phyloP scores from a whole-genome alignment of 768 basidiomycete genomes.

The Psilocybe sp. region DNA sequence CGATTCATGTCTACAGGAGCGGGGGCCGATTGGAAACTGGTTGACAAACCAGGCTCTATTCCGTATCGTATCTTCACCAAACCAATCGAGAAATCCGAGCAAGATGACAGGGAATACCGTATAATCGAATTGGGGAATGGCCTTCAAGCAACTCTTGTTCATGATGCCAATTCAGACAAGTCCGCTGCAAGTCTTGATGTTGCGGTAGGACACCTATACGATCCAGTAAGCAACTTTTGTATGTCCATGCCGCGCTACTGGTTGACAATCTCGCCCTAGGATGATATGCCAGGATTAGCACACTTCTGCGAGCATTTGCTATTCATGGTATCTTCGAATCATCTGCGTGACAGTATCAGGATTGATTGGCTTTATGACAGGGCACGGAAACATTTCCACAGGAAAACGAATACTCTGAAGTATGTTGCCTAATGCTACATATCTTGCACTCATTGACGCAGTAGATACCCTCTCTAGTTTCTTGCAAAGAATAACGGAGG shows the following conservation, averaged over 20 bases:
- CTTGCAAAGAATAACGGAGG: constrained; percentile 77
- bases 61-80: constrained; percentile 22
- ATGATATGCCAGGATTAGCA: constrained; percentile 89
- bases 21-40: constrained; percentile 16
- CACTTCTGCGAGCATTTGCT: constrained; percentile 96
- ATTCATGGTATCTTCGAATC: constrained; percentile 73
- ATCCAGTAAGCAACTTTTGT: constrained; percentile 63
- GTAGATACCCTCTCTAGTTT: constrained; percentile 39
- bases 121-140: constrained; percentile 86
- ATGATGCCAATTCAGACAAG: constrained; percentile 87
- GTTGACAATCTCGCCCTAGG: constrained; percentile 34
- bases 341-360: not conserved
- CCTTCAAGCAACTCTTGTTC: constrained; percentile 80
- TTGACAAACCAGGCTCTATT: constrained; percentile 13
- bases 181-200: constrained; percentile 94
- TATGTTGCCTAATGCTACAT: constrained; percentile 21
- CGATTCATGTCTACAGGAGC: constrained; percentile 16
- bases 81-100: constrained; percentile 62
- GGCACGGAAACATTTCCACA: constrained; percentile 81
- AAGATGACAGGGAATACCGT: constrained; percentile 80
- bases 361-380: constrained; percentile 31
- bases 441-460: not conserved
- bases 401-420: constrained; percentile 95
- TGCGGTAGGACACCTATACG: constrained; percentile 88
- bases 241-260: not conserved